Base-by-base conservation (phyloP, 169 alveolate species). In the Cryptosporidium sp. region DNA sequence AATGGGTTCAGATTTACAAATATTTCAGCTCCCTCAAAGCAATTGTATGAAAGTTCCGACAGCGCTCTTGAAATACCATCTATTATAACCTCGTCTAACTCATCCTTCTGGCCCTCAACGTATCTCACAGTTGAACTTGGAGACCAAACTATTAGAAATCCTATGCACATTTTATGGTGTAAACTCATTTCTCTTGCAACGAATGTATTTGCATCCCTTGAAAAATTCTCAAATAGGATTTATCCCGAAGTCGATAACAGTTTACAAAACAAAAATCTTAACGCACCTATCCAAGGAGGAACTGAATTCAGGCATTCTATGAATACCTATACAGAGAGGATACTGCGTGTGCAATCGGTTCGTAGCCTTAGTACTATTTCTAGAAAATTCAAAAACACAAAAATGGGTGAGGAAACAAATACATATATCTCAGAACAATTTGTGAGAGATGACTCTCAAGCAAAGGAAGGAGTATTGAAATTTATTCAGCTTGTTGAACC, bases 141-240 rank as follows among this genome's bases (percentile, higher is more conserved):
- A 23, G 68, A 80, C 35, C 45, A 35, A 26, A 80, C 74, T 8
- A 62, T 80, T 29, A 80, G 89, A 48, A 65, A 39, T 48, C 89
- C 89, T 21, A 62, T 80, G 74, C 89, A 80, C 41, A 39, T 80
- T 12, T 41, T 80, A 23, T 80, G 89, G 89, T 80, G 89, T 41
- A 80, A 26, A 21, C 51, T 80, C 21, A 59, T 80, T 29, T 80
- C 65, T 29, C 52, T 80, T 26, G 43, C 65, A 18, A 62, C 89
- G 7, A 80, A 59, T 29, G 50, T 80, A 18, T 59, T 80, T 31
- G 39, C 21, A 10, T 37, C 89, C 1, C 69, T 80, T 0, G 48
- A 70, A n/a, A 55, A 26, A 55, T 58, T 31, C 48, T 18, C 50
- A 31, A 39, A 9, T 10, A 18, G 0, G 2, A 33, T 21, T 31